Evolutionary conservation across 768 basidiomycete genomes (phyloP), one percentile per base, ranked within the genome.

Genomic region (Dentipellis fragilis): DNA sequence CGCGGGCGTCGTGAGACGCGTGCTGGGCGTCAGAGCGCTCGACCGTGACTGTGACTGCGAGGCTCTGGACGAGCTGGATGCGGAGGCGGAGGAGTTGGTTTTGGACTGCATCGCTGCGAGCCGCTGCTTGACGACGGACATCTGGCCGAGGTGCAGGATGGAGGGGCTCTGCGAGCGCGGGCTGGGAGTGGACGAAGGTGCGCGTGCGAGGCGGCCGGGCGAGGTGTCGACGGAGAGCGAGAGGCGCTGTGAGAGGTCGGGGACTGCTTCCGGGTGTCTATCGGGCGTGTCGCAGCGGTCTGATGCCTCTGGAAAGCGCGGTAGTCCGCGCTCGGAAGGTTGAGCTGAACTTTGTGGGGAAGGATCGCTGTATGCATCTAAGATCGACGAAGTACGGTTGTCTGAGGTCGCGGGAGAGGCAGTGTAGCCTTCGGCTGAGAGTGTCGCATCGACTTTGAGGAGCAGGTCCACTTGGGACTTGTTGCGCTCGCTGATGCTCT

Each of bases 101-200:
- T 29, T 37, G 23, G 65, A 59, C 62, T 84, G 76, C 10, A 87
- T 78, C 61, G 85, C 77, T 10, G 81, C 80, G 12, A 85, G 73
- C 37, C 85, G 80, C 59, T 83, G 79, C 57, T 77, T 80, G 48
- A 88, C 86, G 21, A 87, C 77, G 7, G 84, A 86, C 39, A 80
- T 67, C 54, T 75, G 74, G 57, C 75, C 78, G 14, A 87, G 73
- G 56, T 85, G 81, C 23, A 76, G 69, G 46, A 87, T 79, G 8
- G 85, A 87, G 4, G 84, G 80, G 56, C 80, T 85, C 54, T 65
- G 69, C 17, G 66, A 63, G 53, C 65, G 71, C 57, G 63, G 66
- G 47, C 67, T 67, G 48, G 62, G 56, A 52, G 62, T 68, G 29
- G 60, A 58, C 49, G 54, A 61, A 35, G 39, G 66, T 53, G 40